Conservation (phyloP, 2,329 filamentous ascomycete species). For the Talaromyces pinophilus region DNA sequence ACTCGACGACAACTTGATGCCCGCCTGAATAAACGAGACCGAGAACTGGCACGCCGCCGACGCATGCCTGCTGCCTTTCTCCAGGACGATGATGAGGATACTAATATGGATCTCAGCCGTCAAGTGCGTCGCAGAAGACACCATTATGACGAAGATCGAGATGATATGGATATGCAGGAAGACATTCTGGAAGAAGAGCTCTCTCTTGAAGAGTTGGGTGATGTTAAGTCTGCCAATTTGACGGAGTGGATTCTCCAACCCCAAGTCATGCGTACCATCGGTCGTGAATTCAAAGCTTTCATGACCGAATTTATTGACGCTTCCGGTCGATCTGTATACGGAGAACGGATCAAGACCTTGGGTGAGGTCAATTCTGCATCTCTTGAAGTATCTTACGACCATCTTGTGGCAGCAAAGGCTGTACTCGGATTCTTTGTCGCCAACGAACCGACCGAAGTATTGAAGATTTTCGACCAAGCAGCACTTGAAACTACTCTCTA, state of each 20-base stretch:
- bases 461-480: constrained; percentile 94
- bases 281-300: constrained; percentile 95
- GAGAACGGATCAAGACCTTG: constrained; percentile 88
- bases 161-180: constrained; percentile 83
- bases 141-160: constrained; percentile 90
- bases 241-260: constrained; percentile 94
- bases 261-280: constrained; percentile 87
- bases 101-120: constrained; percentile 77
- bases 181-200: constrained; percentile 97
- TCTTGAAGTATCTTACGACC: constrained; percentile 92
- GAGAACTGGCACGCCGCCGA: constrained; percentile 59
- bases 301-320: constrained; percentile 94
- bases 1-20: constrained; percentile 62
- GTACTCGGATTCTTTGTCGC: constrained; percentile 94
- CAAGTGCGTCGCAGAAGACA: constrained; percentile 83
- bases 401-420: constrained; percentile 85
- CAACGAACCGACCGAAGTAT: constrained; percentile 90
- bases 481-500: constrained; percentile 95
- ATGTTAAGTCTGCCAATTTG: constrained; percentile 89
- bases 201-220: constrained; percentile 83
- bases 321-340: constrained; percentile 87
- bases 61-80: constrained; percentile 65
- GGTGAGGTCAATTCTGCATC: constrained; percentile 97
- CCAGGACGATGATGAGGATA: constrained; percentile 78
- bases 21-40: constrained; percentile 62